Evolutionary conservation across 805 yeast genomes (phyloP).

Genomic region (Metschnikowia hibisci): DNA sequence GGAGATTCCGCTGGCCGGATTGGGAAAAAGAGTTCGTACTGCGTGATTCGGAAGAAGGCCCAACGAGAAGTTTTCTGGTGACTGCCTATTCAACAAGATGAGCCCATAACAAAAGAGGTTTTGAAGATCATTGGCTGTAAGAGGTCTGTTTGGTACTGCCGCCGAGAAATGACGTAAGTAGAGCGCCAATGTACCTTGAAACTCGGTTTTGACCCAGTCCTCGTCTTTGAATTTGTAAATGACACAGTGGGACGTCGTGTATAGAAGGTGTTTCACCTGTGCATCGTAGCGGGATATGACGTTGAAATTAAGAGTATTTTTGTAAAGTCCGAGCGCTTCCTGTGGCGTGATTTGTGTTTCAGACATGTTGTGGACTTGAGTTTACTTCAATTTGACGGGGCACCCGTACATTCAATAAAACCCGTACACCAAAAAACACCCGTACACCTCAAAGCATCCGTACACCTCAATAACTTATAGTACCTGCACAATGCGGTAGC

Average conservation of each 20-base stretch:
- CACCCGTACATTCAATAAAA: too few species aligned
- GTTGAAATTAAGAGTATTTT: constrained; percentile 67
- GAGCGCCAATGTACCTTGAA: constrained; percentile 65
- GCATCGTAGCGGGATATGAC: constrained; percentile 79
- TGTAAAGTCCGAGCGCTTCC: constrained; percentile 56
- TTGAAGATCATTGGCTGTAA: constrained; percentile 27
- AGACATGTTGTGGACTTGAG: neutral
- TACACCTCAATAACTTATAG: too few species aligned
- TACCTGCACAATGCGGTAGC: constrained; percentile 1
- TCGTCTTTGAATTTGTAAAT: constrained; percentile 58
- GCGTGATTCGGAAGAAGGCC: constrained; percentile 60
- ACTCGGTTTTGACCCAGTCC: constrained; percentile 70
- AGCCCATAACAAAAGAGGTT: constrained; percentile 61
- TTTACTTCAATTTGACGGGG: too few species aligned
- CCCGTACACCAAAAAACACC: too few species aligned
- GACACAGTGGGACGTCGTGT: constrained; percentile 68
- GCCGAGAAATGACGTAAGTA: constrained; percentile 49
- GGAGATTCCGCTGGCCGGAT: constrained; percentile 29
- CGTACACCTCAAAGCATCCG: neutral
- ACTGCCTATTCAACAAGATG: constrained; percentile 61
- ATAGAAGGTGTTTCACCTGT: constrained; percentile 59
- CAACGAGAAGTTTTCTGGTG: constrained; percentile 67
- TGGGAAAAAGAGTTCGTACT: constrained; percentile 41
- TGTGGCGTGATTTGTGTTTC: constrained; percentile 34
- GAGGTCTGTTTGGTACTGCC: constrained; percentile 18